phyloP scores from a whole-genome alignment of 2,329 filamentous ascomycete genomes.

The Cytospora paraplurivora region DNA sequence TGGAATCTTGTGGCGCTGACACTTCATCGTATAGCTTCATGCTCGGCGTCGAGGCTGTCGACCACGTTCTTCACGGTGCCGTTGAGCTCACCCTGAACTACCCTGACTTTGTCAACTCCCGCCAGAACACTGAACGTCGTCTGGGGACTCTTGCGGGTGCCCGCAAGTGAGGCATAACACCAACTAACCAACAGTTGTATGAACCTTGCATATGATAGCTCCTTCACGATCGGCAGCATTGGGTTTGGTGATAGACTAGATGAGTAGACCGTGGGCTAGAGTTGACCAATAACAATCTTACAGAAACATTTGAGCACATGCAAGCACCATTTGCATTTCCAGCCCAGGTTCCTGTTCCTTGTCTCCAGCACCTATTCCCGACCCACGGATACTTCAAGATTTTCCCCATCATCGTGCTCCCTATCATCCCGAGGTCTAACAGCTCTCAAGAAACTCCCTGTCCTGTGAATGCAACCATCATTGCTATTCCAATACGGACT shows the following conservation, averaged over 20 bases:
- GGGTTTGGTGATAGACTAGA: too few relatives aligned
- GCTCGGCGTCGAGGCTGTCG: slow-evolving; percentile 90
- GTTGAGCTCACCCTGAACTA: slow-evolving; percentile 95
- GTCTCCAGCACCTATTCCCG: slow-evolving; percentile 1
- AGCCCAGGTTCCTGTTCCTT: not conserved
- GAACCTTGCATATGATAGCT: too few relatives aligned
- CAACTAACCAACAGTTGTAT: too few relatives aligned
- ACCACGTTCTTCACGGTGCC: slow-evolving; percentile 85
- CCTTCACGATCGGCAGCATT: too few relatives aligned
- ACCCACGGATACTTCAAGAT: too few relatives aligned
- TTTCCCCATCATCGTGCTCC: not conserved
- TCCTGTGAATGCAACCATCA: not conserved
- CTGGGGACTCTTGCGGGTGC: slow-evolving; percentile 42
- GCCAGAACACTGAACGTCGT: slow-evolving; percentile 67
- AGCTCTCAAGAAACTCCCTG: not conserved
- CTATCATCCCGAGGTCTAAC: not conserved
- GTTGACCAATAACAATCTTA: too few relatives aligned
- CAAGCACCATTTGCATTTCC: not conserved
- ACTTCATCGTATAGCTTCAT: slow-evolving; percentile 67
- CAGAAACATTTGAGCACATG: too few relatives aligned
- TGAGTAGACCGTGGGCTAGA: too few relatives aligned
- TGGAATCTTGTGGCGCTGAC: too few relatives aligned
- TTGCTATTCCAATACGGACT: not conserved
- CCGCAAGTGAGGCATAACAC: too few relatives aligned
- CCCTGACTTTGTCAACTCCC: slow-evolving; percentile 89